phyloP scores from a whole-genome alignment of 441 rosid genomes.

The Croton laevigatus region DNA sequence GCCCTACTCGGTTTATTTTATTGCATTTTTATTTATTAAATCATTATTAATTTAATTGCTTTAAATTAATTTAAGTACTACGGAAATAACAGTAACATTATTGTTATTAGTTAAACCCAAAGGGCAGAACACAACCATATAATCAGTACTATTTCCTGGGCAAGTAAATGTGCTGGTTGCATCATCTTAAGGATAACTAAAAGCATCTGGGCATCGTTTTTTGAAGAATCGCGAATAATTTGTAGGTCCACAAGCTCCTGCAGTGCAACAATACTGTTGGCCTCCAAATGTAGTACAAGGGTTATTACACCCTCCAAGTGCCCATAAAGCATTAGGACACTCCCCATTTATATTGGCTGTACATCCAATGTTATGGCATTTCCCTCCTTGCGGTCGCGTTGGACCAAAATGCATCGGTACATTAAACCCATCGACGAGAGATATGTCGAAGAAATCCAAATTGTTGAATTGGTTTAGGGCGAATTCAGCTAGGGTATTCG shows the following conservation, averaged over 20 bases:
- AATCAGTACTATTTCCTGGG: background rate
- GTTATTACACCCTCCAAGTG: slow-evolving; percentile 42
- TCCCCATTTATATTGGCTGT: slow-evolving; percentile 35
- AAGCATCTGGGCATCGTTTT: slow-evolving; percentile 41
- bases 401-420: slow-evolving; percentile 49
- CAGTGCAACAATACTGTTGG: slow-evolving; percentile 44
- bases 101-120: too few species aligned
- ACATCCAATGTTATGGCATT: slow-evolving; percentile 20
- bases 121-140: background rate
- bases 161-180: slow-evolving; percentile 36
- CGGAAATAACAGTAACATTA: too few species aligned
- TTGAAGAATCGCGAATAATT: slow-evolving; percentile 40
- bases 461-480: slow-evolving; percentile 33
- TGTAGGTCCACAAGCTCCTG: slow-evolving; percentile 24
- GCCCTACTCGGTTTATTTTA: too few species aligned
- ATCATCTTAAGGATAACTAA: slow-evolving; percentile 53
- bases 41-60: too few species aligned
- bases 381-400: slow-evolving; percentile 1
- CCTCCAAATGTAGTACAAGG: slow-evolving; percentile 43
- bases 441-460: slow-evolving; percentile 50
- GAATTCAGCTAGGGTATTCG: slow-evolving; percentile 56
- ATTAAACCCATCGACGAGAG: slow-evolving; percentile 57
- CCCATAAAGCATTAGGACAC: slow-evolving; percentile 37
- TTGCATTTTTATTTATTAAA: too few species aligned
- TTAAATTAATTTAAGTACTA: too few species aligned